phyloP scores from a whole-genome alignment of 495 filamentous ascomycete genomes.

The Podospora tetraspora region DNA sequence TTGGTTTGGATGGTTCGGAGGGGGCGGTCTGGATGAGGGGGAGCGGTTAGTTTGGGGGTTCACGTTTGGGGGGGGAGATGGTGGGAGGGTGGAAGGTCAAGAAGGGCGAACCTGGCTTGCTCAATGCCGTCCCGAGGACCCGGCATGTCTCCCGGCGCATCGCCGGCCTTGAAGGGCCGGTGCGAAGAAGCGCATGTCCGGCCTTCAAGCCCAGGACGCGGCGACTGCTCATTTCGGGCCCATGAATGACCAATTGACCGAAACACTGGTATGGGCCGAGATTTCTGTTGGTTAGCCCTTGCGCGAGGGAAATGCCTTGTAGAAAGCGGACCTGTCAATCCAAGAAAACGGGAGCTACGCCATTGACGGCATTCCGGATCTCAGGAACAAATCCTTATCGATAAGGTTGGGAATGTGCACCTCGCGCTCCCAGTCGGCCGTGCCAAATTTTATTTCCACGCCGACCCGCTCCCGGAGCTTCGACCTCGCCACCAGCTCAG shows the following conservation, averaged over 20 bases:
- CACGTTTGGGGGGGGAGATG: neutral
- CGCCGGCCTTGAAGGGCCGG: neutral
- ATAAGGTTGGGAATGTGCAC: slow-evolving; percentile 3
- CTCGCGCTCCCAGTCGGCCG: slow-evolving; percentile 11
- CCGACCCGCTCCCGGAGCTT: slow-evolving; percentile 6
- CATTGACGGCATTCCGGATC: neutral
- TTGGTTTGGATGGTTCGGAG: slow-evolving; percentile 14
- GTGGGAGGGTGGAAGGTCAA: neutral
- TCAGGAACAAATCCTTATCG: slow-evolving; percentile 5
- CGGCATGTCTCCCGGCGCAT: slow-evolving; percentile 4
- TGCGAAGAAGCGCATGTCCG: slow-evolving; percentile 15
- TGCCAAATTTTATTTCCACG: slow-evolving; percentile 24
- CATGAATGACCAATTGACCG: slow-evolving; percentile 16
- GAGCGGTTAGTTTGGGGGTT: neutral
- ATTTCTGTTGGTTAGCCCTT: neutral
- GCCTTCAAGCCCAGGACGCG: slow-evolving; percentile 23
- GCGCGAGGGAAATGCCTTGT: neutral
- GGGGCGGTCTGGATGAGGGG: neutral
- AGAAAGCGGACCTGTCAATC: neutral
- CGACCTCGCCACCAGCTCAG: neutral
- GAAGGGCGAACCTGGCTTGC: neutral
- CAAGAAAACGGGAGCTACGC: neutral
- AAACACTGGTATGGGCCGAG: neutral
- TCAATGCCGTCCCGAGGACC: too few relatives aligned
- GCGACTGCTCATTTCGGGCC: slow-evolving; percentile 26